Base-by-base conservation (phyloP, 768 basidiomycete genomes). In the Lyophyllum shimeji region DNA sequence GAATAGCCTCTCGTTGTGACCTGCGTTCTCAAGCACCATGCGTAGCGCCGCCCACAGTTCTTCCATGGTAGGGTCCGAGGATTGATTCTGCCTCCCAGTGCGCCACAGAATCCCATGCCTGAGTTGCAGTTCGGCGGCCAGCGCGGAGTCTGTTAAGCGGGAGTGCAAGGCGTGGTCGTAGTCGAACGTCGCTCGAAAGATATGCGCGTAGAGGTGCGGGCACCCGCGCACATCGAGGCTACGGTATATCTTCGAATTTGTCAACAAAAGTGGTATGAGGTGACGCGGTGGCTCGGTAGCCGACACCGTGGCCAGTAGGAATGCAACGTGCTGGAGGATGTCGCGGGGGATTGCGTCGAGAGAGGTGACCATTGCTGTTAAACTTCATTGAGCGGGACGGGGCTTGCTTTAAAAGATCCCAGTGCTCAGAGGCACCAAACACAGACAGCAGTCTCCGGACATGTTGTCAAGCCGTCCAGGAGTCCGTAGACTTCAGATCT, bases 11-110 rank as follows among this genome's bases (percentile, higher is more conserved):
- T 75, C 75, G 60, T 84, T 85, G 48, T 74, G 65, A 2, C 72
- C 73, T 34, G 76, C 75, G 60, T 78, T 80, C 64, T 89, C 87
- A 29, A 85, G 63, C n/a, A 82, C 63, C 81, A 87, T 85, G 58
- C 83, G 73, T 55, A 84, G 74, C 6, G 78, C 78, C 7, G 79
- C 79, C 78, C 83, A 85, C 21, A 87, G 63, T 64, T 85, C 85
- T 34, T 74, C 71, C 1, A 65, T 59, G 43, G 80, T 57, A 24
- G 64, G 57, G 25, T 53, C 60, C 3, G 50, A 40, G 2, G 73
- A 67, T 45, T 79, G 55, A 58, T 72, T 72, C 6, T 66, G 63
- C 27, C 63, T 69, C 21, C 76, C 71, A 50, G 80, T 77, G 55
- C 83, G 79, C 39, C 74, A 75, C 33, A 89, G 66, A 25, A 82